Evolutionary conservation across 768 basidiomycete species (phyloP).

Genomic region (Amanita polypyramis): DNA sequence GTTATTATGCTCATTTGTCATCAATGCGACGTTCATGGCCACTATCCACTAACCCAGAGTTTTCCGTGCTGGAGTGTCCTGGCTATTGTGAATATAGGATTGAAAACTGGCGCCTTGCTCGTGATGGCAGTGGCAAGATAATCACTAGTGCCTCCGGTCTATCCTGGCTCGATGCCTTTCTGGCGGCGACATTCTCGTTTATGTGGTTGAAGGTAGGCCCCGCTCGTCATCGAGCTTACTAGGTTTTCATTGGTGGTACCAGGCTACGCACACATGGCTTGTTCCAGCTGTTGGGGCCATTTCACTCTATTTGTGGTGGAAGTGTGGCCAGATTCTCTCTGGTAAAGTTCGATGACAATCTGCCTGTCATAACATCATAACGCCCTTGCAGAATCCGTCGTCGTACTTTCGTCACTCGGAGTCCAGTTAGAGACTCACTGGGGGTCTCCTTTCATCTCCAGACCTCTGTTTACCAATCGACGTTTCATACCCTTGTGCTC

Average conservation of each 20-base stretch:
- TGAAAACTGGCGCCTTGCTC: constrained; percentile 37
- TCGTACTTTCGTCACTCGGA: constrained; percentile 57
- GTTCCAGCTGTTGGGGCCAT: neutral
- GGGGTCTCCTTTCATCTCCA: constrained; percentile 32
- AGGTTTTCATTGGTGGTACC: neutral
- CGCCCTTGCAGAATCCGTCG: constrained; percentile 46
- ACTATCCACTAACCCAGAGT: constrained; percentile 35
- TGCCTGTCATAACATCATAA: constrained; percentile 2
- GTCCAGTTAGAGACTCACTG: constrained; percentile 66
- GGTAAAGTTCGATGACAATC: constrained; percentile 3
- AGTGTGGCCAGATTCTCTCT: constrained; percentile 4
- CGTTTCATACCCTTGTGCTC: constrained; percentile 48
- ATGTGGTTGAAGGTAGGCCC: constrained; percentile 21
- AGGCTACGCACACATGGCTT: constrained; percentile 1
- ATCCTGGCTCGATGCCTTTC: constrained; percentile 27
- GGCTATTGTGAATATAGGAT: constrained; percentile 53
- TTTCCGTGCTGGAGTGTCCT: constrained; percentile 33
- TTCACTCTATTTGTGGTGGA: neutral
- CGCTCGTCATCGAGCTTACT: neutral
- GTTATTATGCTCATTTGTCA: neutral
- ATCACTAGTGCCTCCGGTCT: constrained; percentile 20
- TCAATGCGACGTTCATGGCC: constrained; percentile 19
- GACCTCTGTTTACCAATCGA: constrained; percentile 25
- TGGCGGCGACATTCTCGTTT: constrained; percentile 20
- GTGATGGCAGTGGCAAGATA: constrained; percentile 27